Percentiles rank a stretch among this genome's conserved stretches.
These are phyloP conservation scores for Schizochytrium sp. DNA, from an alignment of 108 stramenopile genomes.

Conservation along the genomic window DNA sequence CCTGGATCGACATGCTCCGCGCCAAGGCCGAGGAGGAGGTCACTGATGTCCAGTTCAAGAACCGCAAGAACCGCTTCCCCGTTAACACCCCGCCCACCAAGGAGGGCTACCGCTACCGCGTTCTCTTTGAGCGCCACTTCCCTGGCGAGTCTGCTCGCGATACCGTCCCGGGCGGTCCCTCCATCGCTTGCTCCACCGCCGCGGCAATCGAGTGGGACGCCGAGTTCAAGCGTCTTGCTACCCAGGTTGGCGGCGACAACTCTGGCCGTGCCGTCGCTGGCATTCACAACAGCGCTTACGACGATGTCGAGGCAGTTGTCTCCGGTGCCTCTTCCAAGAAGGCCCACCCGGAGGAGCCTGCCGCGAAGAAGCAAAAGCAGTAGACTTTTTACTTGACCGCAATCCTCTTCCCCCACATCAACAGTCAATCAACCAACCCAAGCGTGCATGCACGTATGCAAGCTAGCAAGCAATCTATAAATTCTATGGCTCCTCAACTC, in stretches of 20 bases:
- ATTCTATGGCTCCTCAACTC: too few species aligned
- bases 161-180: conserved; percentile 92
- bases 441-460: too few species aligned
- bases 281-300: neutral
- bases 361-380: neutral
- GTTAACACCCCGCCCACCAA: conserved; percentile 94
- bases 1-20: conserved; percentile 88
- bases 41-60: conserved; percentile 76
- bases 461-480: too few species aligned
- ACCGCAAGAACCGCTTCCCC: conserved; percentile 80
- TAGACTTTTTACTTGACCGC: neutral
- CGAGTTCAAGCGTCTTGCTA: conserved; percentile 11
- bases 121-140: conserved; percentile 90
- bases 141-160: conserved; percentile 86
- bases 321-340: neutral
- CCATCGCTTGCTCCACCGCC: conserved; percentile 94
- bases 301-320: neutral
- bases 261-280: conserved; percentile 3
- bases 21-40: conserved; percentile 81
- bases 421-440: too few species aligned
- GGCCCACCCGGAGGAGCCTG: neutral
- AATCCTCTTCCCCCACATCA: too few species aligned
- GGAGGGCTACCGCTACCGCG: conserved; percentile 92
- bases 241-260: neutral
- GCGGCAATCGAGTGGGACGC: conserved; percentile 93